Evolutionary conservation across 2,329 filamentous ascomycete genomes (phyloP).

Genomic region (Aspergillus tamarii): DNA sequence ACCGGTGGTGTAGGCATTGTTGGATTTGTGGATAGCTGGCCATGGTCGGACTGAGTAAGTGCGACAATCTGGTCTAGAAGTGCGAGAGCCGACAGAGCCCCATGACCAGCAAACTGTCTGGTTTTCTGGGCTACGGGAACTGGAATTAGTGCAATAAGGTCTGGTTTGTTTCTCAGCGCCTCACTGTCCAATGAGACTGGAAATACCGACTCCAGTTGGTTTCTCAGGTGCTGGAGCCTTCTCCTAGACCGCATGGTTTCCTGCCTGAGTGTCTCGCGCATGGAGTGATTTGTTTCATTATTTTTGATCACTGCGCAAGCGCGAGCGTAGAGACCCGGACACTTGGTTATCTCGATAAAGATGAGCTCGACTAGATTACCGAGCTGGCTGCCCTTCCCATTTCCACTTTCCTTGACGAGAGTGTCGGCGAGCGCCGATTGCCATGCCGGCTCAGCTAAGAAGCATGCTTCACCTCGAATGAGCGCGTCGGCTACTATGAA

Average conservation of each 20-base stretch:
- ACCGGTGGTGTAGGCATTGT: too few relatives aligned
- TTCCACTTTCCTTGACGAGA: background rate
- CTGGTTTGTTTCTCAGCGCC: too few relatives aligned
- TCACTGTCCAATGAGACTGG: too few relatives aligned
- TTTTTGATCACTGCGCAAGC: background rate
- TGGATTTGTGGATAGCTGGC: background rate
- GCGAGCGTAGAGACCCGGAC: slow-evolving; percentile 4
- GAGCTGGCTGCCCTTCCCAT: background rate
- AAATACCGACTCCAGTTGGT: too few relatives aligned
- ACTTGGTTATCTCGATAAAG: background rate
- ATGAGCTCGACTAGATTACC: background rate
- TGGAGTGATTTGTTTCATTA: too few relatives aligned
- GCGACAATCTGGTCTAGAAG: slow-evolving; percentile 1
- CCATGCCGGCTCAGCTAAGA: slow-evolving; percentile 15
- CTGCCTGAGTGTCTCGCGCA: too few relatives aligned
- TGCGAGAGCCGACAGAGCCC: background rate
- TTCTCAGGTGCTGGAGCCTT: too few relatives aligned
- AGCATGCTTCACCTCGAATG: slow-evolving; percentile 14
- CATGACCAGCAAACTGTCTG: background rate
- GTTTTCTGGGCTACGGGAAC: too few relatives aligned
- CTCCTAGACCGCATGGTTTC: too few relatives aligned
- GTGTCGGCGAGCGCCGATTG: background rate
- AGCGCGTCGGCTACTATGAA: slow-evolving; percentile 18
- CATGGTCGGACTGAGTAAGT: background rate
- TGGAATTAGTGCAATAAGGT: too few relatives aligned